These are phyloP conservation scores for Diplodia sapinea DNA, from an alignment of 2,329 filamentous ascomycete genomes.

Conservation along the genomic window DNA sequence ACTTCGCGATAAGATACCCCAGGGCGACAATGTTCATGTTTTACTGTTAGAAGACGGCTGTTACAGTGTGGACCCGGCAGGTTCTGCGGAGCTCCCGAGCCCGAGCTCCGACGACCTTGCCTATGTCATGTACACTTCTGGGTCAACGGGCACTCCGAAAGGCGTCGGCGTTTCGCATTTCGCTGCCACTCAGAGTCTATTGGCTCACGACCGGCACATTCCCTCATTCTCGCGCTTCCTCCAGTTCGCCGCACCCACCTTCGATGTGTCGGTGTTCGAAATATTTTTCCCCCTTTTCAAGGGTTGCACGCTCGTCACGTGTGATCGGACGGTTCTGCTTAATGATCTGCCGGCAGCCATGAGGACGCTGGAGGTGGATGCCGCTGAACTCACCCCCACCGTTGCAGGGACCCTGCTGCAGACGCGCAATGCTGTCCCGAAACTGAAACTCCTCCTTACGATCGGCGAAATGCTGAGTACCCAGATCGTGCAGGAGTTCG, in stretches of 20 bases:
- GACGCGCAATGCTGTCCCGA: conserved; percentile 69
- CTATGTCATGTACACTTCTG: conserved; percentile 94
- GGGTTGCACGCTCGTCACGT: conserved; percentile 74
- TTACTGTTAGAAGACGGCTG: conserved; percentile 50
- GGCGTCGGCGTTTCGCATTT: conserved; percentile 82
- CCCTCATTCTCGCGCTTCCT: conserved; percentile 80
- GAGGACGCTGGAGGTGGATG: conserved; percentile 71
- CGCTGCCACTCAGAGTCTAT: conserved; percentile 79
- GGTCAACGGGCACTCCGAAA: conserved; percentile 87
- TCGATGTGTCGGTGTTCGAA: conserved; percentile 94
- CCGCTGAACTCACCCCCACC: conserved; percentile 86
- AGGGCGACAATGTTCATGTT: conserved; percentile 44
- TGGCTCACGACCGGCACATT: conserved; percentile 80
- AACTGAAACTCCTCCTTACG: conserved; percentile 74
- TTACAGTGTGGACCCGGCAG: conserved; percentile 3
- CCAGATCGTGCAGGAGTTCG: conserved; percentile 79
- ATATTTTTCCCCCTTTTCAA: conserved; percentile 87
- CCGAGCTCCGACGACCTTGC: conserved; percentile 58
- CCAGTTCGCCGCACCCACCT: conserved; percentile 90
- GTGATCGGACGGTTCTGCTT: conserved; percentile 71
- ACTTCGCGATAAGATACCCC: conserved; percentile 51
- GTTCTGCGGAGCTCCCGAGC: conserved; percentile 7
- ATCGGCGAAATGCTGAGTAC: conserved; percentile 92
- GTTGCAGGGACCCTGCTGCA: conserved; percentile 79
- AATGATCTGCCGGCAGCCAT: conserved; percentile 75